Conservation (phyloP, 139 green algal species). For the Klebsormidium nitens region DNA sequence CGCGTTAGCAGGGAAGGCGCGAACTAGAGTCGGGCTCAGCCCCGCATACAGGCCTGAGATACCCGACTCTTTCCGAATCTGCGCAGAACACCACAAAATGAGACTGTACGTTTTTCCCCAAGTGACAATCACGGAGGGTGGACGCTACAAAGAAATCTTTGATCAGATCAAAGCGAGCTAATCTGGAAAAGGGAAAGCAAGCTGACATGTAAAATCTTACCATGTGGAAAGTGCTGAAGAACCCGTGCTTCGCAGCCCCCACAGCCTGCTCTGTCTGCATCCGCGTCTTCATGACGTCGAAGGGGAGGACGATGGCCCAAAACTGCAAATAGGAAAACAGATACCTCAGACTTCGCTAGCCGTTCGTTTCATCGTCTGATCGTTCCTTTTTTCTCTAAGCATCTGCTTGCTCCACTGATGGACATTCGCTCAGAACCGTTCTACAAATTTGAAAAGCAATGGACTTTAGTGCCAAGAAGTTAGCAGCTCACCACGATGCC, state of each 20-base stretch:
- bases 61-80: constrained; percentile 8
- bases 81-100: background rate
- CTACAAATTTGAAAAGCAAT: too few relatives aligned
- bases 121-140: background rate
- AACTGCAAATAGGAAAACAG: constrained; percentile 25
- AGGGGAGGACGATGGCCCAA: constrained; percentile 22
- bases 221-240: background rate
- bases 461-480: too few relatives aligned
- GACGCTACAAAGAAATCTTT: background rate
- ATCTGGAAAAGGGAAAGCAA: background rate
- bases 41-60: constrained; percentile 27
- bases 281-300: constrained; percentile 40
- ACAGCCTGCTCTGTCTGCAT: constrained; percentile 20
- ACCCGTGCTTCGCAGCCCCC: background rate
- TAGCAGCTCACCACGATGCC: constrained; percentile 30
- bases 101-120: background rate
- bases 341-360: too few relatives aligned
- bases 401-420: too few relatives aligned
- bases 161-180: background rate
- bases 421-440: too few relatives aligned
- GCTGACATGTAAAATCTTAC: too few relatives aligned
- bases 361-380: too few relatives aligned
- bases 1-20: constrained; percentile 39
- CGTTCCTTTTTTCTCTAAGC: too few relatives aligned
- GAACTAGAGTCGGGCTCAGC: constrained; percentile 17